Conservation (phyloP, 805 yeast species). For the Yamadazyma olivae region DNA sequence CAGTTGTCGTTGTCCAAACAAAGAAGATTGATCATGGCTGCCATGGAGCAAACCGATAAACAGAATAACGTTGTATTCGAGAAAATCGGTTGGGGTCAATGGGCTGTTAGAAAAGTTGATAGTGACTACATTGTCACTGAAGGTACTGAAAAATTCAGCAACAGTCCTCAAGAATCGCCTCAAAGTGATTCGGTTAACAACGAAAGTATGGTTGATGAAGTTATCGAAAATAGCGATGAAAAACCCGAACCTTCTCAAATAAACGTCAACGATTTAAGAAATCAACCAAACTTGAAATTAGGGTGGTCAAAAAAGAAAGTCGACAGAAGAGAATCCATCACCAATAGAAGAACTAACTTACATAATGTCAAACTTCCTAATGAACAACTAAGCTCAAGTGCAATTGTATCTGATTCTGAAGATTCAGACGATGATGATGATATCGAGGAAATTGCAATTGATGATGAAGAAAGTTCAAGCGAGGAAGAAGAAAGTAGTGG, state of each 20-base stretch:
- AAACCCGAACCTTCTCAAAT: conserved; percentile 4
- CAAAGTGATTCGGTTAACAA: neutral
- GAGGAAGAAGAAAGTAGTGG: conserved; percentile 30
- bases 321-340: conserved; percentile 49
- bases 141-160: conserved; percentile 26
- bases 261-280: conserved; percentile 31
- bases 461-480: conserved; percentile 39
- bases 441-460: conserved; percentile 23
- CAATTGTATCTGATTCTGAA: conserved; percentile 26
- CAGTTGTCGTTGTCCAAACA: conserved; percentile 81
- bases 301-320: conserved; percentile 40
- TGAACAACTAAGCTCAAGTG: conserved; percentile 25
- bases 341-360: conserved; percentile 41
- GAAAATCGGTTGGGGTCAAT: conserved; percentile 97
- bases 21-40: conserved; percentile 84
- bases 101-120: conserved; percentile 71
- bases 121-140: conserved; percentile 47
- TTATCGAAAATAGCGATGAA: neutral
- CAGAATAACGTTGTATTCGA: conserved; percentile 70
- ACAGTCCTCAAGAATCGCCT: neutral
- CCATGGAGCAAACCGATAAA: conserved; percentile 70
- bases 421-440: conserved; percentile 26
- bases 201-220: neutral
- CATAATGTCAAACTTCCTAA: conserved; percentile 48
- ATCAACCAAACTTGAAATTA: conserved; percentile 29